Base-by-base conservation (phyloP, 1,284 basidiomycete genomes). In the Ganoderma resinaceum region DNA sequence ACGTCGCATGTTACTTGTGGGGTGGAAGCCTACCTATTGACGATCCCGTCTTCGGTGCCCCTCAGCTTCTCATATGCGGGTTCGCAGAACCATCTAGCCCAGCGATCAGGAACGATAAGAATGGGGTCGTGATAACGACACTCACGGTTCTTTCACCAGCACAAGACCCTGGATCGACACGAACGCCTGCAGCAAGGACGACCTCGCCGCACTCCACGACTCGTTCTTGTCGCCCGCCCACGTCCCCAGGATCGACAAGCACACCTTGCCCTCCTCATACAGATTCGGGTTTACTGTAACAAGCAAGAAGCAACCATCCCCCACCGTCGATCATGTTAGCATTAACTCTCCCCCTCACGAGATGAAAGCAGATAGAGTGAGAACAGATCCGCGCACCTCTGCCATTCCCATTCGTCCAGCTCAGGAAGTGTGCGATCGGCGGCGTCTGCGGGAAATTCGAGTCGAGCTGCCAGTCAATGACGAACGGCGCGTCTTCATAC, bases 201-300 rank as follows among this genome's bases (percentile, higher is more conserved):
- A 96, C 69, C 86, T 88, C 72, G 87, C 85, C 67, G 94, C 85
- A 78, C 83, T 95, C 95, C 95, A 96, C 7, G 88, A 91, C 80
- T 97, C 95, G 73, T 87, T 93, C 78, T 85, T 89, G 76, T 96
- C 95, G 5, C 96, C 96, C 0, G 90, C 87, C 96, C 96, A 98
- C 0, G 96, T 98, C 23, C 95, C 95, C 4, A 98, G 82, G 59
- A 98, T 93, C 31, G 94, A 96, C 61, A 98, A 80, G 76, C 96
- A 98, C 49, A 98, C 95, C 79, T 97, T 97, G 57, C 96, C 96
- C 74, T 98, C 96, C 77, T 97, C 95, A 75, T 98, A 98, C 61
- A 98, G 81, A 80, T 98, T 98, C 33, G 92, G 91, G 77, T 93
- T 93, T n/a, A 93, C 91, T 91, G 68, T 4, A 55, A 55, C 4